These are phyloP conservation scores for Colletotrichum musicola DNA, from an alignment of 2,329 filamentous ascomycete species.

Conservation along the genomic window DNA sequence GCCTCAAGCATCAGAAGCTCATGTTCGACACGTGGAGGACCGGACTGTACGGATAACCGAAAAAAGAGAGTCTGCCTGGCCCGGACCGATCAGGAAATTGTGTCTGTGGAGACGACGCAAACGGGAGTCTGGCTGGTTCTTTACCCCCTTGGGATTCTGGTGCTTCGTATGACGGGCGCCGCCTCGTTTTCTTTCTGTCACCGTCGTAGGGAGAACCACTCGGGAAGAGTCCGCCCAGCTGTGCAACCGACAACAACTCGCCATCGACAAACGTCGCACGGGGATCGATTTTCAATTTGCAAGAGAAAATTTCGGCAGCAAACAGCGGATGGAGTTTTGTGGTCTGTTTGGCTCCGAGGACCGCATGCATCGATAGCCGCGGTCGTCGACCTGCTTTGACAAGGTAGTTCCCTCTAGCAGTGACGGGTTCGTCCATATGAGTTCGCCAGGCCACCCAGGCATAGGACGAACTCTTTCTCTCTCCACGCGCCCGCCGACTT, in stretches of 20 bases:
- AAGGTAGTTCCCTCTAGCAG: slow-evolving; percentile 36
- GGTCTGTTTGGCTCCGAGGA: slow-evolving; percentile 19
- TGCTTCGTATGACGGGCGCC: slow-evolving; percentile 26
- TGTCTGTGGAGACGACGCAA: slow-evolving; percentile 30
- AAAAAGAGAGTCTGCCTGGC: slow-evolving; percentile 17
- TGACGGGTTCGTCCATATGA: slow-evolving; percentile 21
- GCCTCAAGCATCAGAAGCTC: slow-evolving; percentile 22
- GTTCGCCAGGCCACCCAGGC: slow-evolving; percentile 14
- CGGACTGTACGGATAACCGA: slow-evolving; percentile 17
- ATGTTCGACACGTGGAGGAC: slow-evolving; percentile 37
- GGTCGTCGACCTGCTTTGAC: slow-evolving; percentile 30
- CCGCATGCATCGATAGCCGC: slow-evolving; percentile 38
- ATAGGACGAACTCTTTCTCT: slow-evolving; percentile 8
- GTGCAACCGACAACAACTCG: slow-evolving; percentile 26
- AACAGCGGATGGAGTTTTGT: slow-evolving; percentile 31
- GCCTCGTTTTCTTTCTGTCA: slow-evolving; percentile 24
- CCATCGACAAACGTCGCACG: slow-evolving; percentile 19
- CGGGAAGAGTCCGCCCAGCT: slow-evolving; percentile 23
- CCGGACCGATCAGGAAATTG: slow-evolving; percentile 30
- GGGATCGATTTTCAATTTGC: slow-evolving; percentile 3
- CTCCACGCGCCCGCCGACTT: background rate
- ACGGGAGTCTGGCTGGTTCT: slow-evolving; percentile 28
- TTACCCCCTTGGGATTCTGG: slow-evolving; percentile 2
- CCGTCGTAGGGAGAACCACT: slow-evolving; percentile 11
- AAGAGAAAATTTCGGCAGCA: slow-evolving; percentile 3